phyloP scores from a whole-genome alignment of 257 asterid genomes.

The Nicotiana undulata region DNA sequence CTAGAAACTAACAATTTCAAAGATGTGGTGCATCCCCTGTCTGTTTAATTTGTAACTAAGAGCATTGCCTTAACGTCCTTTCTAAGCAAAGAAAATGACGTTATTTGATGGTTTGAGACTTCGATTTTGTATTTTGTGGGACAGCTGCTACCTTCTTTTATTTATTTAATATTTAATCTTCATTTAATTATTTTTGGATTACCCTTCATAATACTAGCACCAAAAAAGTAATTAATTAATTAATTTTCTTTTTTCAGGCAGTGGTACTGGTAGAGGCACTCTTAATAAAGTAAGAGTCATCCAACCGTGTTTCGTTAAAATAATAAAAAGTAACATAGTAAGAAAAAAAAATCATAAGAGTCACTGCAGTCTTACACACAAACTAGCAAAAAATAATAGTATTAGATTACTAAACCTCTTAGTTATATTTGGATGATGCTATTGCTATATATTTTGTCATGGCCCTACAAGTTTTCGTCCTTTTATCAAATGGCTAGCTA shows the following conservation, averaged over 20 bases:
- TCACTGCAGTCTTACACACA: background rate
- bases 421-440: background rate
- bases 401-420: background rate
- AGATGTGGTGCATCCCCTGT: background rate
- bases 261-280: background rate
- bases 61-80: background rate
- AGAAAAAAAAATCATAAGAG: background rate
- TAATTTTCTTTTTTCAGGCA: background rate
- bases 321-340: background rate
- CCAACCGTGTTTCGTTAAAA: background rate
- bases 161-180: background rate
- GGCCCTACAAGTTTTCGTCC: background rate
- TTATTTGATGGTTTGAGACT: background rate
- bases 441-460: background rate
- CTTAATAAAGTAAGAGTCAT: background rate
- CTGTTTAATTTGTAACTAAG: background rate
- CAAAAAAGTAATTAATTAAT: background rate
- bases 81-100: constrained; percentile 3
- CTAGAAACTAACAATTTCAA: background rate
- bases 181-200: background rate
- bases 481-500: background rate
- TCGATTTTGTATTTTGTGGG: background rate
- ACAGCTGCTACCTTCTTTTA: background rate
- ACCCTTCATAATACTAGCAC: background rate
- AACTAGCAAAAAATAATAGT: background rate